Conservation (phyloP, 2,329 filamentous ascomycete genomes). For the Trichoderma sp. region DNA sequence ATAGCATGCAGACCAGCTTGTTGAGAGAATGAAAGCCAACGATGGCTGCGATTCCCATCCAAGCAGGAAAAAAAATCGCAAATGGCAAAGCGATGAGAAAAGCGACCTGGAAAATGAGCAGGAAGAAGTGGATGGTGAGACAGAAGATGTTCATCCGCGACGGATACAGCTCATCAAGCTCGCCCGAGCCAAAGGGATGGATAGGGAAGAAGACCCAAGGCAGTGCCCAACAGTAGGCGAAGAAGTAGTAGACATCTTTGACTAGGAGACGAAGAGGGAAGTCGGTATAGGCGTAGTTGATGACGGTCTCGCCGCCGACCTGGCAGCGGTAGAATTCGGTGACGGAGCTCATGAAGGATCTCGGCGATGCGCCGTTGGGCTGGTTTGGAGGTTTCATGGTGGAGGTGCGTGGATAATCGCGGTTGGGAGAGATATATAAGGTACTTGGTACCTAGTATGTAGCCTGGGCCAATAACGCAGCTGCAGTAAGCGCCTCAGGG, state of each 20-base stretch:
- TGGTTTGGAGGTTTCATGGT: neutral
- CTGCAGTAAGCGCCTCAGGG: neutral
- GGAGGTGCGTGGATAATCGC: neutral
- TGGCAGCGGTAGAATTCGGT: constrained; percentile 62
- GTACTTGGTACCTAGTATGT: neutral
- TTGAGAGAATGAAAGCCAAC: constrained; percentile 53
- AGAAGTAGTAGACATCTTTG: constrained; percentile 58
- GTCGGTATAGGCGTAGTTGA: constrained; percentile 64
- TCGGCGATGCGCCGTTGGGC: constrained; percentile 1
- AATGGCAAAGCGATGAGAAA: constrained; percentile 63
- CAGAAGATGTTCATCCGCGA: constrained; percentile 58
- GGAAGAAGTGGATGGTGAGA: constrained; percentile 58
- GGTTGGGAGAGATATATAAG: neutral
- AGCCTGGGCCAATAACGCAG: neutral
- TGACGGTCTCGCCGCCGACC: constrained; percentile 57
- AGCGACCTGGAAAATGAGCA: constrained; percentile 59
- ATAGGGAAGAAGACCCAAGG: constrained; percentile 64
- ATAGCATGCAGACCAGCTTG: constrained; percentile 49
- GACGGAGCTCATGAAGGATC: constrained; percentile 33
- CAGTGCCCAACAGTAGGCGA: constrained; percentile 56
- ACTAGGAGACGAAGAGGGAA: constrained; percentile 52
- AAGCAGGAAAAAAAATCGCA: constrained; percentile 50
- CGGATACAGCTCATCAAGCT: constrained; percentile 65
- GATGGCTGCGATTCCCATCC: constrained; percentile 45
- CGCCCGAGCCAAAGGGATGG: constrained; percentile 51